These are phyloP conservation scores for Oryza meyeriana DNA, from an alignment of 176 grass and related monocot species.

Conservation along the genomic window DNA sequence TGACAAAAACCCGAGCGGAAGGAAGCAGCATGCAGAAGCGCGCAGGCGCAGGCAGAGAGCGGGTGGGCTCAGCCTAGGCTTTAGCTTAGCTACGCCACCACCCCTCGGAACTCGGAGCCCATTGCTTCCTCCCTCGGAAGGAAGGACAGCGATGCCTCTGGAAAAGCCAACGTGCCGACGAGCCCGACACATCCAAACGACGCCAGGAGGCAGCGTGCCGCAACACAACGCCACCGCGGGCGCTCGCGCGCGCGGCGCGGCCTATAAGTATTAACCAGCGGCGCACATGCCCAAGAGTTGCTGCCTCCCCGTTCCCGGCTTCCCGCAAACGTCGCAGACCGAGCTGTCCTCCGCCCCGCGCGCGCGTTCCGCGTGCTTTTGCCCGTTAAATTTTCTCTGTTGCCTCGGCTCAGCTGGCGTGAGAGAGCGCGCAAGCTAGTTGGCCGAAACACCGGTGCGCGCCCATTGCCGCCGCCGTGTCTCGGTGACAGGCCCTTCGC, in stretches of 20 bases:
- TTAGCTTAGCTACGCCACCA: not conserved
- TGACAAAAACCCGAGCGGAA: conserved; percentile 37
- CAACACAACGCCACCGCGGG: not conserved
- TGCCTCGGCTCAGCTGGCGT: not conserved
- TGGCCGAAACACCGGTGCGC: not conserved
- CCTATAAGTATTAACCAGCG: not conserved
- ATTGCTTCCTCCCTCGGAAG: not conserved
- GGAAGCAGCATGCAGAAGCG: conserved; percentile 16
- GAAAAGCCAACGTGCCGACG: conserved; percentile 41
- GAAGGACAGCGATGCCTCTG: not conserved
- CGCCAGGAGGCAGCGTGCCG: not conserved
- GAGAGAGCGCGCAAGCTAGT: not conserved
- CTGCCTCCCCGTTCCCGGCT: not conserved
- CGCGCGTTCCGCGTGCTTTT: not conserved
- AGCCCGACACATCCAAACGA: conserved; percentile 36
- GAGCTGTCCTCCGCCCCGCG: no score
- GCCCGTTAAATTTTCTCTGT: not conserved
- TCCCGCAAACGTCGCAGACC: not conserved
- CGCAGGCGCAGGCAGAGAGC: not conserved
- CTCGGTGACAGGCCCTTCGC: not conserved
- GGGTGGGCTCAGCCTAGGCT: not conserved
- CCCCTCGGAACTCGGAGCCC: conserved; percentile 45
- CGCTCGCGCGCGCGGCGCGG: no score
- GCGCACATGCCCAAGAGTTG: not conserved
- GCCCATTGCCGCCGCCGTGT: not conserved